A percentile compares a stretch with the other conserved stretches of the same genome.
phyloP scores from a whole-genome alignment of 495 filamentous ascomycete species.

The Letharia lupina region DNA sequence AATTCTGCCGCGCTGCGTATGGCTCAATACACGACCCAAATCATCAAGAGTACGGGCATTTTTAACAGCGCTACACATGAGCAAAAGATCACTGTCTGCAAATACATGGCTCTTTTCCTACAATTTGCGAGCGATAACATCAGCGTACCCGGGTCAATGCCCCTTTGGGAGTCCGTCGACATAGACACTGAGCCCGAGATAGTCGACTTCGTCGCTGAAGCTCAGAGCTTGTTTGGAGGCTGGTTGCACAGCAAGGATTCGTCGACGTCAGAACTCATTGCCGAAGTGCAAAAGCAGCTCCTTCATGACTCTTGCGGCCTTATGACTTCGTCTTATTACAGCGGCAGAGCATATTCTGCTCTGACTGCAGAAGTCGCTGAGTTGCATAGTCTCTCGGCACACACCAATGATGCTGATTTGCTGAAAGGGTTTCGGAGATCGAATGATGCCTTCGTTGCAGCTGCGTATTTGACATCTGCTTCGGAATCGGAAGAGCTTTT shows the following conservation, averaged over 20 bases:
- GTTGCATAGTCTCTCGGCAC: slow-evolving; percentile 12
- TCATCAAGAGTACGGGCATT: slow-evolving; percentile 19
- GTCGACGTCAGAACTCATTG: slow-evolving; percentile 14
- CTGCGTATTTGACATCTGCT: slow-evolving; percentile 40
- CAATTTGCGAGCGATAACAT: slow-evolving; percentile 58
- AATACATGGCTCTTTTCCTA: slow-evolving; percentile 44
- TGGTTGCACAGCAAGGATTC: slow-evolving; percentile 14
- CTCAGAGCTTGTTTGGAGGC: slow-evolving; percentile 37
- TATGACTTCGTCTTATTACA: slow-evolving; percentile 28
- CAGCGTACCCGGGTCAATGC: slow-evolving; percentile 47
- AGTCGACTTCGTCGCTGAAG: slow-evolving; percentile 50
- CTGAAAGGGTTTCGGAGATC: slow-evolving; percentile 22
- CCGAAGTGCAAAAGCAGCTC: slow-evolving; percentile 21
- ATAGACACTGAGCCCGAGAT: slow-evolving; percentile 51
- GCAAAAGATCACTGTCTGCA: slow-evolving; percentile 25
- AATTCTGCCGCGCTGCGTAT: slow-evolving; percentile 67
- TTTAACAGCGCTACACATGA: slow-evolving; percentile 18
- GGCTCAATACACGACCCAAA: slow-evolving; percentile 47
- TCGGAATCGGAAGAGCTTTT: slow-evolving; percentile 18
- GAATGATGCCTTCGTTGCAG: slow-evolving; percentile 38
- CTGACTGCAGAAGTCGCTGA: slow-evolving; percentile 27
- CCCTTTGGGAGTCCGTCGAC: slow-evolving; percentile 41
- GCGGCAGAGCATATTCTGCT: slow-evolving; percentile 25
- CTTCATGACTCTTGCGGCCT: slow-evolving; percentile 14
- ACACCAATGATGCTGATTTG: slow-evolving; percentile 14